These are phyloP conservation scores for Apiotrichum sp. DNA, from an alignment of 1,284 basidiomycete species.

Conservation along the genomic window DNA sequence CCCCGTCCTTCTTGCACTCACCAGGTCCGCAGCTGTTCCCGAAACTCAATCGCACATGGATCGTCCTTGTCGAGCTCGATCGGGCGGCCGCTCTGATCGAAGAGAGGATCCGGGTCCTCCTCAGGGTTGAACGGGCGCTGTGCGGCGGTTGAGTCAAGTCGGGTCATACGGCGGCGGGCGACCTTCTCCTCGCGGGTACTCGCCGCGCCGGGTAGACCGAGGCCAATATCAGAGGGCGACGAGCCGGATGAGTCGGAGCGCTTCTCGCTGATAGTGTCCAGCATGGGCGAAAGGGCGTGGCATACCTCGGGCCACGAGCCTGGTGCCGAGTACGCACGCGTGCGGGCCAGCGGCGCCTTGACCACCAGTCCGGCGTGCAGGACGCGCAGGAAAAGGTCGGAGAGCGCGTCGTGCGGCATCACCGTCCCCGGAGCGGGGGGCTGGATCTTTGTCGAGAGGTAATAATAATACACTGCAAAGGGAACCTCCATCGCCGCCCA, in stretches of 20 bases:
- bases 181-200: background rate
- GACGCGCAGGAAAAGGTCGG: conserved; percentile 56
- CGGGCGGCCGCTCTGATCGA: conserved; percentile 11
- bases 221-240: background rate
- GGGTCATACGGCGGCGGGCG: background rate
- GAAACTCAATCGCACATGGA: conserved; percentile 41
- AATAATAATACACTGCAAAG: conserved; percentile 66
- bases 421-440: conserved; percentile 49
- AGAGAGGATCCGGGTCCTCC: conserved; percentile 15
- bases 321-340: conserved; percentile 8
- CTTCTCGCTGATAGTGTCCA: background rate
- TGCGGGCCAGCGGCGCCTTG: background rate
- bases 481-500: conserved; percentile 44
- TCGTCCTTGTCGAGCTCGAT: conserved; percentile 29
- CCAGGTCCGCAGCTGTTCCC: conserved; percentile 45
- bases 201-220: background rate
- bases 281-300: conserved; percentile 7
- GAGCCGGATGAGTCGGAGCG: background rate
- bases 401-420: conserved; percentile 52
- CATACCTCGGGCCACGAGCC: background rate
- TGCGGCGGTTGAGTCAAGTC: background rate
- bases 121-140: background rate
- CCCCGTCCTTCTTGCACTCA: conserved; percentile 15
- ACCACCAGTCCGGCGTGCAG: conserved; percentile 54
- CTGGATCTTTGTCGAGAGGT: conserved; percentile 56